phyloP scores from a whole-genome alignment of 1,284 basidiomycete species.

The Laetiporus sulphureus region DNA sequence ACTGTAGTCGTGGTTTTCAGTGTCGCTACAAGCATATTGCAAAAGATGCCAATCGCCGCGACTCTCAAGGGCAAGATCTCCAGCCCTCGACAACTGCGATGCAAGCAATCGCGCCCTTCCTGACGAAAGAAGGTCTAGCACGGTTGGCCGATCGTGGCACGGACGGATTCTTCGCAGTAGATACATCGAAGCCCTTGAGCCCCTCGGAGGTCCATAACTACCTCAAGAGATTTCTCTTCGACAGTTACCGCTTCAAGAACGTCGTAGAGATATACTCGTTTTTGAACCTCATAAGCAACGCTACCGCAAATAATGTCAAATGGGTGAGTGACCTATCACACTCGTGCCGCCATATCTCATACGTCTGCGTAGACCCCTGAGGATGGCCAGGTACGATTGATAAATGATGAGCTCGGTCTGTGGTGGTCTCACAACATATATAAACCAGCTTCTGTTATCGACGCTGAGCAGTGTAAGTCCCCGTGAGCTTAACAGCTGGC shows the following conservation, averaged over 20 bases:
- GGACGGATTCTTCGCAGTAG: slow-evolving; percentile 11
- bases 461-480: too few relatives aligned
- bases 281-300: slow-evolving; percentile 36
- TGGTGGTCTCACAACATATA: too few relatives aligned
- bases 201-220: slow-evolving; percentile 43
- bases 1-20: slow-evolving; percentile 38
- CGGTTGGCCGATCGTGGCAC: slow-evolving; percentile 26
- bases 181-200: slow-evolving; percentile 28
- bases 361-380: slow-evolving; percentile 34
- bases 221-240: slow-evolving; percentile 36
- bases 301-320: slow-evolving; percentile 33
- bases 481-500: too few relatives aligned
- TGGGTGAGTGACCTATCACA: slow-evolving; percentile 37
- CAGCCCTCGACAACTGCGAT: not conserved
- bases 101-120: slow-evolving; percentile 29
- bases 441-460: too few relatives aligned
- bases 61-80: not conserved
- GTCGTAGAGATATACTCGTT: slow-evolving; percentile 41
- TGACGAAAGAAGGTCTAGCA: slow-evolving; percentile 37
- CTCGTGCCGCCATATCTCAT: not conserved
- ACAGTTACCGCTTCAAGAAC: slow-evolving; percentile 36
- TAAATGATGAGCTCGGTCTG: too few relatives aligned
- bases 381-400: slow-evolving; percentile 41
- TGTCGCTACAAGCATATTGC: slow-evolving; percentile 40
- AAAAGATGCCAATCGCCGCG: slow-evolving; percentile 5